Evolutionary conservation across 1,139 yeast genomes (phyloP), one percentile per base, ranked within the genome.

Genomic region (Lizanozyma gosingica): DNA sequence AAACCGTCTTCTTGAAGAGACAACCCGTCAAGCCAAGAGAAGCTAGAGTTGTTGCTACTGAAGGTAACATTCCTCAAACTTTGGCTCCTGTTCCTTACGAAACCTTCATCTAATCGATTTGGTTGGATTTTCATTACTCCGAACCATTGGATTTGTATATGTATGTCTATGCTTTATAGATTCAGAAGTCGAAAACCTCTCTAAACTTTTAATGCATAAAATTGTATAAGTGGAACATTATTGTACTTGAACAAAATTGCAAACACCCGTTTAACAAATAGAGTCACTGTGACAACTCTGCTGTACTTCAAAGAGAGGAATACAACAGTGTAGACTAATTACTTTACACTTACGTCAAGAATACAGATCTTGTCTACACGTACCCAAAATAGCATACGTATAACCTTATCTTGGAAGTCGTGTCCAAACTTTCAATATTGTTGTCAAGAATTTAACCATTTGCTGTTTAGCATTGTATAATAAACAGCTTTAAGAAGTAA

Each of bases 61-160:
- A 73, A 63, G 80, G 80, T 63, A 81, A 83, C 76, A 74, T 79
- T 60, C 96, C 97, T 63, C 95, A 90, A 74, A 90, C 97, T 63
- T 83, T 92, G 74, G 94, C 97, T 67, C 97, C 98, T 73, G 92
- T 87, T 76, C 83, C 98, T 68, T 92, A 92, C 83, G 99, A 94
- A 81, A 92, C 97, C 67, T 88, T 82, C 84, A 92, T 92, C 76
- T 92, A 87, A 81, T 63, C 62, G 54, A 48, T 6, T 15, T 35
- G 29, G 9, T 16, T 35, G 22, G 14, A 15, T 35, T 35, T 14
- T 8, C 14, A 4, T 35, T 35, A n/a, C 11, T 22, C 29, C 29
- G 11, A 6, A 22, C 11, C 9, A 11, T 22, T 22, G 29, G 29
- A 22, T 22, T 22, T 22, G 29, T 22, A 22, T 22, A 22, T 22